These are phyloP conservation scores for Amylostereum areolatum DNA, from an alignment of 1,284 basidiomycete genomes.

Conservation along the genomic window DNA sequence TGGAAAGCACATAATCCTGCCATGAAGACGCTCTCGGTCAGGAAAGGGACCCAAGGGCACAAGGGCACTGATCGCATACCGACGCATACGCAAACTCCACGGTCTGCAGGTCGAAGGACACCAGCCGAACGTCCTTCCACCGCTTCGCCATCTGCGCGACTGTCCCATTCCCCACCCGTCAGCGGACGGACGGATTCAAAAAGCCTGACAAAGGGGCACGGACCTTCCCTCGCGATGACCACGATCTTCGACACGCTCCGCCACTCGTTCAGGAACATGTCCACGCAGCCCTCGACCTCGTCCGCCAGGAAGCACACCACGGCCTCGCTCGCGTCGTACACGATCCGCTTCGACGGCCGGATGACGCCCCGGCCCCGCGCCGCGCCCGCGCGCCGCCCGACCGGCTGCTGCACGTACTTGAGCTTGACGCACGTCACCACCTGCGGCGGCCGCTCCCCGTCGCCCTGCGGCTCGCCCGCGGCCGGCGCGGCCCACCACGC, in stretches of 20 bases:
- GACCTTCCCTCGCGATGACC: slow-evolving; percentile 84
- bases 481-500: slow-evolving; percentile 67
- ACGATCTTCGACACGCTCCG: slow-evolving; percentile 87
- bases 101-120: slow-evolving; percentile 85
- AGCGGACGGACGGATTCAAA: slow-evolving; percentile 8
- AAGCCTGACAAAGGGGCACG: slow-evolving; percentile 11
- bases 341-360: slow-evolving; percentile 74
- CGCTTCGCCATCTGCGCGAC: slow-evolving; percentile 76
- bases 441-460: slow-evolving; percentile 26
- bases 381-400: slow-evolving; percentile 61
- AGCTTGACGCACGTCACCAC: slow-evolving; percentile 84
- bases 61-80: slow-evolving; percentile 25
- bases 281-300: slow-evolving; percentile 81
- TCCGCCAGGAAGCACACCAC: slow-evolving; percentile 83
- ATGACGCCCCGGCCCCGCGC: slow-evolving; percentile 57
- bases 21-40: background rate
- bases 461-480: slow-evolving; percentile 7
- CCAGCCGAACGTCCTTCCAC: slow-evolving; percentile 69
- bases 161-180: too few relatives aligned
- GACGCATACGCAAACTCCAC: slow-evolving; percentile 80
- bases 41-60: background rate
- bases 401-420: slow-evolving; percentile 81
- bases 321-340: slow-evolving; percentile 81
- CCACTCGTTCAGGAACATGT: slow-evolving; percentile 88
- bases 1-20: slow-evolving; percentile 68